Percentiles rank a stretch among this genome's conserved stretches.
These are phyloP conservation scores for Podospora pseudoanserina DNA, from an alignment of 495 filamentous ascomycete genomes.

Conservation along the genomic window DNA sequence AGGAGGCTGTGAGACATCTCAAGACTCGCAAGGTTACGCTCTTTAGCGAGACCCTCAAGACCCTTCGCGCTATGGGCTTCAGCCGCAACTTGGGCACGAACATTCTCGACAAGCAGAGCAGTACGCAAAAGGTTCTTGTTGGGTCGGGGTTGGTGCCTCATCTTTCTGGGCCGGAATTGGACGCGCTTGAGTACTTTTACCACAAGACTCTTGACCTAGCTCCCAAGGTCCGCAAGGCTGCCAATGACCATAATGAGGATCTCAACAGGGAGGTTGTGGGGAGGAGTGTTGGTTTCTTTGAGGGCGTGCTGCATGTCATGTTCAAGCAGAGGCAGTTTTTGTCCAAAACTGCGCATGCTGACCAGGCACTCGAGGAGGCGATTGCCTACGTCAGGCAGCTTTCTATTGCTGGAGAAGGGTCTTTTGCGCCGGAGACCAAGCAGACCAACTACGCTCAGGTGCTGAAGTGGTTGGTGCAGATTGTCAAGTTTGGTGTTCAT, in stretches of 20 bases:
- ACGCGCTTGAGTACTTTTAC: constrained; percentile 66
- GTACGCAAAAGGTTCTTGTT: constrained; percentile 62
- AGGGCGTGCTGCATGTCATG: constrained; percentile 68
- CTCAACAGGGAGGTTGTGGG: constrained; percentile 71
- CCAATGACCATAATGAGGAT: constrained; percentile 74
- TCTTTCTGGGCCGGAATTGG: constrained; percentile 19
- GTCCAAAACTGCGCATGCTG: constrained; percentile 35
- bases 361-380: constrained; percentile 16
- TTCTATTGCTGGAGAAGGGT: constrained; percentile 16
- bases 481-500: constrained; percentile 41
- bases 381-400: constrained; percentile 29
- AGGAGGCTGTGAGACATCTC: constrained; percentile 73
- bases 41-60: constrained; percentile 80
- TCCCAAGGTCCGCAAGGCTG: constrained; percentile 59
- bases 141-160: constrained; percentile 27
- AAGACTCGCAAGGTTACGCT: constrained; percentile 88
- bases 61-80: constrained; percentile 82
- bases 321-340: constrained; percentile 60
- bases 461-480: constrained; percentile 41
- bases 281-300: constrained; percentile 74
- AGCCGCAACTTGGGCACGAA: constrained; percentile 70
- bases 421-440: constrained; percentile 19
- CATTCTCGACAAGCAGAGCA: constrained; percentile 65
- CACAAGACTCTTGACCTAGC: constrained; percentile 71
- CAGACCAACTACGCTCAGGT: constrained; percentile 32